These are phyloP conservation scores for Lasiosphaeria ovina DNA, from an alignment of 495 filamentous ascomycete genomes.

Conservation along the genomic window DNA sequence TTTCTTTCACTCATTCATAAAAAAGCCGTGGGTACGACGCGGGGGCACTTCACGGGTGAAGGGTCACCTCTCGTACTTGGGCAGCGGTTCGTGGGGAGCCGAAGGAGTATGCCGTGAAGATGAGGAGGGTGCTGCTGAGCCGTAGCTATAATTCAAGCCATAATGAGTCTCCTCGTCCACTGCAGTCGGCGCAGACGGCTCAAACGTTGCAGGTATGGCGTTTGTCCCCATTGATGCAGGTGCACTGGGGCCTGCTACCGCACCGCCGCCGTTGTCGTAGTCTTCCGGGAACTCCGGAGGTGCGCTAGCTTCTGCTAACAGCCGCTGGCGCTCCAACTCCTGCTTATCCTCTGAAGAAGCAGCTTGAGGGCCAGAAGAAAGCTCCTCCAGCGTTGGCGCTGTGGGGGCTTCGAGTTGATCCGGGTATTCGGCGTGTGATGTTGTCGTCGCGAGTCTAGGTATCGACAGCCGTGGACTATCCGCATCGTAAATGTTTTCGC, in stretches of 20 bases:
- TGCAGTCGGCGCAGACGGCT: slow-evolving; percentile 66
- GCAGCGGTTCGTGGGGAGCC: neutral
- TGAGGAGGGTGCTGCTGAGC: slow-evolving; percentile 24
- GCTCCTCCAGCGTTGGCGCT: slow-evolving; percentile 46
- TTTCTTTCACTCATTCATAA: too few species aligned
- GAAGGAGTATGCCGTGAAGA: neutral
- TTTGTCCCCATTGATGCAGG: slow-evolving; percentile 12
- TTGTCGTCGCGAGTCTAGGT: neutral
- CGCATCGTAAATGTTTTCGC: slow-evolving; percentile 41
- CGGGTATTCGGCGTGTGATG: slow-evolving; percentile 1
- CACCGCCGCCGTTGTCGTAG: slow-evolving; percentile 34
- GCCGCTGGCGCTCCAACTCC: slow-evolving; percentile 72
- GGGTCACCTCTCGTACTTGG: slow-evolving; percentile 19
- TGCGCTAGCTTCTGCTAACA: slow-evolving; percentile 70
- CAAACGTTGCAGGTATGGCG: slow-evolving; percentile 24
- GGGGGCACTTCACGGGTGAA: too few species aligned
- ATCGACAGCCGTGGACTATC: slow-evolving; percentile 19
- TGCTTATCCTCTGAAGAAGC: slow-evolving; percentile 72
- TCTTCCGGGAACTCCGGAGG: slow-evolving; percentile 56
- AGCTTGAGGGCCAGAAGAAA: slow-evolving; percentile 36
- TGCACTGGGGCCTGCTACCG: slow-evolving; percentile 16
- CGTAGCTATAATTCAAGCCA: slow-evolving; percentile 33
- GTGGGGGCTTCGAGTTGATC: slow-evolving; percentile 32
- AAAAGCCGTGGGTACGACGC: too few species aligned
- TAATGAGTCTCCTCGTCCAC: slow-evolving; percentile 62